phyloP scores from a whole-genome alignment of 306 rosid species.

The Fragaria vesca region DNA sequence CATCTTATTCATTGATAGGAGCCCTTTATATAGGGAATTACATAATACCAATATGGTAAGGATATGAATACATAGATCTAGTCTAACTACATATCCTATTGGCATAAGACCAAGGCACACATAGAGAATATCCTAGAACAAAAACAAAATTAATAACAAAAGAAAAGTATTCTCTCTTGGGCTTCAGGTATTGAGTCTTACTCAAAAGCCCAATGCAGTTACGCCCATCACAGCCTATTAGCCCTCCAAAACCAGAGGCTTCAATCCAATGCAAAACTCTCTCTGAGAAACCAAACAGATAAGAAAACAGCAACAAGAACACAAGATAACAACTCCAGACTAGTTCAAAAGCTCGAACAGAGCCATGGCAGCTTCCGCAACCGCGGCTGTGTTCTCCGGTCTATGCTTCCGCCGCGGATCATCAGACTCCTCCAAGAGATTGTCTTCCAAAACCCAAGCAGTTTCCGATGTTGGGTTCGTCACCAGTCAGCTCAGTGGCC shows the following conservation, averaged over 20 bases:
- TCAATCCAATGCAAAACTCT: not conserved
- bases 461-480: conserved; percentile 56
- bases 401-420: conserved; percentile 16
- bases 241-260: conserved; percentile 9
- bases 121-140: too few species aligned
- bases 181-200: not conserved
- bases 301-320: not conserved
- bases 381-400: conserved; percentile 26
- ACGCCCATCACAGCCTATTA: not conserved
- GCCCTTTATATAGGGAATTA: too few species aligned
- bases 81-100: too few species aligned
- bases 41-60: too few species aligned
- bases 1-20: too few species aligned
- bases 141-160: too few species aligned
- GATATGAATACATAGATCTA: too few species aligned
- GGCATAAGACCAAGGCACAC: too few species aligned
- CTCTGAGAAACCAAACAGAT: not conserved
- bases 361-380: conserved; percentile 47
- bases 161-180: too few species aligned
- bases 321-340: not conserved
- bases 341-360: too few species aligned
- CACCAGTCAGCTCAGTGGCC: conserved; percentile 64
- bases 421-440: conserved; percentile 4
- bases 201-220: not conserved
- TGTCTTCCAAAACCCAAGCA: conserved; percentile 12